Base-by-base conservation (phyloP, 129 eudicot species). In the Ambrosia artemisiifolia region DNA sequence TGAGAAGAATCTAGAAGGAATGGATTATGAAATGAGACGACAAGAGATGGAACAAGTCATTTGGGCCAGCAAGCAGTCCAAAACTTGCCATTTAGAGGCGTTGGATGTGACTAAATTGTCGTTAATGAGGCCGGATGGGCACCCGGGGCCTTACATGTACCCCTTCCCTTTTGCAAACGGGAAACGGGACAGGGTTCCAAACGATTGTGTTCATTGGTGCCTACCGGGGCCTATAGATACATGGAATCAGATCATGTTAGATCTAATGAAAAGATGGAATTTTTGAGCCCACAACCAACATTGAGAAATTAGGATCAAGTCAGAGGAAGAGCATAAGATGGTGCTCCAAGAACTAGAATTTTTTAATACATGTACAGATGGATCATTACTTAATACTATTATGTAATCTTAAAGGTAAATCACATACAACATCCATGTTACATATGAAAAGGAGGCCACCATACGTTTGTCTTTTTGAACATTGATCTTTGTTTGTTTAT, bases 181-280 rank as follows among this genome's bases (percentile, higher is more conserved):
- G 49, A 67, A 85, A 12, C 30, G 46, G 0, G 88, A 90, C 6
- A 79, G 79, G 16, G 94, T 90, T 13, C 99, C 90, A 28, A 88
- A 95, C 48, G 99, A 95, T 56, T 95, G 99, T 36, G 94, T 90
- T 30, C 99, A 95, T 73, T 95, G 99, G 99, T 95, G 99, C 62
- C 78, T 95, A 36, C 97, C 99, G 0, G 99, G 99, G 35, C 88
- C 99, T 11, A 85, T 95, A 28, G 99, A 95, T 76, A 83, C 94
- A n/a, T 95, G 99, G 99, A 95, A 95, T 49, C 94, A 90, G 83
- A 90, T 95, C 43, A 77, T 95, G 88, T 64, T 95, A 10, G 91
- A 88, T 64, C 56, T 87, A 55, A 77, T 94, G 83, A 92, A 75
- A 87, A 84, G 86, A 75, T 87, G 91, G 97, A 74, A 69, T 74